Base-by-base conservation (phyloP, 192 early-diverging fungal genomes). In the Backusella circina region DNA sequence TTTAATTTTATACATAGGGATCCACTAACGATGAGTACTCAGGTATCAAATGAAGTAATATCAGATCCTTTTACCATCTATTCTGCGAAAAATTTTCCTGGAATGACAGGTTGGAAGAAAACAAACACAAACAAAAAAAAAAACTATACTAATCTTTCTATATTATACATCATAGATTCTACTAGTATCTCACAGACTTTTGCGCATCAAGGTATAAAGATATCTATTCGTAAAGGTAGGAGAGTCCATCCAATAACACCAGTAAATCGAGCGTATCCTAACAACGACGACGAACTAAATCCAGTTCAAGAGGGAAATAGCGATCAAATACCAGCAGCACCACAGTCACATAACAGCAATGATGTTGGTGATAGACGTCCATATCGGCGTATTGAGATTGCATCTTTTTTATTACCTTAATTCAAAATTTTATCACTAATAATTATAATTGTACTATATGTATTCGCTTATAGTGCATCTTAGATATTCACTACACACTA, bases 171-270 rank as follows among this genome's bases (percentile, higher is more conserved):
- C 30, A 75, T 77, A 86, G 91, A 93, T 76, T 94, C 92, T 5
- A 94, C 91, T 0, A 79, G 86, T 67, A 84, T 94, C 0, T 93
- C 92, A 23, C 91, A 88, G 77, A 86, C 86, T 37, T 92, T 93
- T 86, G 91, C 90, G 23, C 80, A 81, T 38, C 92, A 94, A 81
- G 92, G 92, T 18, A 94, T 93, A 76, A 94, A 94, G 74, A 93
- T 94, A 75, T 88, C 91, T 15, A 92, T 93, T 68, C 85, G 93
- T 35, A 93, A 91, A 70, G 84, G 23, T 61, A 28, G 54, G 0
- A 8, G 54, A 61, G 54, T 61, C 9, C 54, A 8, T 12, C 54
- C 23, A 2, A 28, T 61, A 26, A 47, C 44, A 47, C 44, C 44
- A 47, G 2, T 15, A 28, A 12, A 70, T n/a, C 37, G 26, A 47